Conservation (phyloP, 306 rosid species). For the Luffa aegyptiaca region DNA sequence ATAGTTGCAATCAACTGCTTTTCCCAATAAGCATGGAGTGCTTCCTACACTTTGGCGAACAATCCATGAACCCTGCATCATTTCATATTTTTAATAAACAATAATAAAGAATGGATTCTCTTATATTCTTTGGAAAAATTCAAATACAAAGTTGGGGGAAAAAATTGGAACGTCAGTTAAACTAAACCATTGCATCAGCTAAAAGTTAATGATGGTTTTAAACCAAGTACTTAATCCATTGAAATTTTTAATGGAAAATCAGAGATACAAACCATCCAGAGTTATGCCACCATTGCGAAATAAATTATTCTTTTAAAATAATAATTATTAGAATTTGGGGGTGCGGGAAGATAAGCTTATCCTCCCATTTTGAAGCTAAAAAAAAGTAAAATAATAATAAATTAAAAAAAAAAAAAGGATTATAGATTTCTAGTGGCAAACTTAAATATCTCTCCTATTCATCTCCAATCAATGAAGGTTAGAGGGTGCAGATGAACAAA, state of each 20-base stretch:
- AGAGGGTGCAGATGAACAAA: no score
- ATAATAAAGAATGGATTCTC: neutral
- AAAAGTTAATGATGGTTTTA: neutral
- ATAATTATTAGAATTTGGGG: no score
- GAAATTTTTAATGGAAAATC: neutral
- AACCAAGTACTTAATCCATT: neutral
- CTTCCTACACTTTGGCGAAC: constrained; percentile 99
- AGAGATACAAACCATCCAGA: neutral
- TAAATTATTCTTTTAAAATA: no score
- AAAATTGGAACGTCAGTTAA: neutral
- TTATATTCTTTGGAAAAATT: neutral
- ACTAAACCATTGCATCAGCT: neutral
- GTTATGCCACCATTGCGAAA: neutral
- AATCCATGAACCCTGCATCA: constrained; percentile 95
- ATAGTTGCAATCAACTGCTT: constrained; percentile 96
- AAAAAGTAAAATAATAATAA: no score
- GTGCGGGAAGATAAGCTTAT: no score
- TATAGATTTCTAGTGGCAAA: no score
- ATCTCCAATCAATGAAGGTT: no score
- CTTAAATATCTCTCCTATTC: no score
- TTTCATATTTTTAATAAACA: constrained; percentile 2
- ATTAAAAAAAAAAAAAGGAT: no score
- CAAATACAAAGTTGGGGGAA: neutral
- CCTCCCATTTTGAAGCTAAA: no score
- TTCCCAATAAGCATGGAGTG: constrained; percentile 92